Evolutionary conservation across 192 early-diverging fungal species (phyloP).

Genomic region (Funneliformis mosseae): DNA sequence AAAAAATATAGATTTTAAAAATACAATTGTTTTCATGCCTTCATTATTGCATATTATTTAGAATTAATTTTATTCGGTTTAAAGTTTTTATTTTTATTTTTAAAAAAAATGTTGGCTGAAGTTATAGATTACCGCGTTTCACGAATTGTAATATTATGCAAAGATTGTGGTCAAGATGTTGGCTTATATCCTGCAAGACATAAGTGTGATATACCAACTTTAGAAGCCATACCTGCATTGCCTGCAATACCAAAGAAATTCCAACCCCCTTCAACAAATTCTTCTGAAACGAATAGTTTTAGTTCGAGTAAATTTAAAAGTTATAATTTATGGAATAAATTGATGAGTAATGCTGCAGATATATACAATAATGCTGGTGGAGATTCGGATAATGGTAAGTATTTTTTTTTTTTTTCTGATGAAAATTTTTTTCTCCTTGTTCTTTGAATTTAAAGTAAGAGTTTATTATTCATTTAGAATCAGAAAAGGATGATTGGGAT

Average conservation of each 20-base stretch:
- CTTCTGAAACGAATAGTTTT: too few relatives aligned
- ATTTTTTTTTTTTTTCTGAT: background rate
- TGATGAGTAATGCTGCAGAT: slow-evolving; percentile 9
- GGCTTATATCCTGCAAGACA: slow-evolving; percentile 63
- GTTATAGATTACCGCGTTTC: slow-evolving; percentile 60
- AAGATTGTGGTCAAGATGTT: slow-evolving; percentile 64
- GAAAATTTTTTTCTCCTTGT: too few relatives aligned
- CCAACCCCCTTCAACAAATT: background rate
- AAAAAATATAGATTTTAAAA: too few relatives aligned
- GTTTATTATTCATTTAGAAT: slow-evolving; percentile 44
- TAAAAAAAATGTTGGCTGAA: slow-evolving; percentile 27
- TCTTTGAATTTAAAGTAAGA: too few relatives aligned
- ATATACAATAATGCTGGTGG: background rate
- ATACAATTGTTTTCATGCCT: too few relatives aligned
- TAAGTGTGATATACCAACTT: slow-evolving; percentile 41
- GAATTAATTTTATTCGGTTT: too few relatives aligned
- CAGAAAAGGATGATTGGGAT: slow-evolving; percentile 58
- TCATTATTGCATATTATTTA: too few relatives aligned
- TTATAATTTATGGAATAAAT: slow-evolving; percentile 30
- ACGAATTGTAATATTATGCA: slow-evolving; percentile 57
- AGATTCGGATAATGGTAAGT: slow-evolving; percentile 30
- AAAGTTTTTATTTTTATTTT: too few relatives aligned
- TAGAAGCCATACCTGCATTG: slow-evolving; percentile 35
- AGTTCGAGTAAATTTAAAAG: background rate
- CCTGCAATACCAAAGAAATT: slow-evolving; percentile 36